Percentiles rank a stretch among this genome's conserved stretches.
These are phyloP conservation scores for Plasmopara muralis DNA, from an alignment of 352 stramenopile genomes.

Conservation along the genomic window DNA sequence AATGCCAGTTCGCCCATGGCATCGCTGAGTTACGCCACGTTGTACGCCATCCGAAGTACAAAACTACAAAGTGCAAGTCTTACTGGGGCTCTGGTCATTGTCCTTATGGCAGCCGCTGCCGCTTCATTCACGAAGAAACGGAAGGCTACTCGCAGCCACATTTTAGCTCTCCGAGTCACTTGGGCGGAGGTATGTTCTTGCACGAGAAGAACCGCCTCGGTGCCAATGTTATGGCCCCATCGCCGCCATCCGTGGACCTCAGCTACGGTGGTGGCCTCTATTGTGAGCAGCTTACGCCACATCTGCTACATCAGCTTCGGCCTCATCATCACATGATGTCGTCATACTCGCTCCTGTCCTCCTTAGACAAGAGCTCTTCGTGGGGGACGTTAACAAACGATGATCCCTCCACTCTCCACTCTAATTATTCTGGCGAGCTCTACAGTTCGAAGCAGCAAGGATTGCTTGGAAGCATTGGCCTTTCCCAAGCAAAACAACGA, in stretches of 20 bases:
- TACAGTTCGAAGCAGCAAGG: slow-evolving; percentile 31
- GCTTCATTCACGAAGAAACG: slow-evolving; percentile 84
- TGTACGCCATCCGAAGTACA: slow-evolving; percentile 87
- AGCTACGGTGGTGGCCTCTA: slow-evolving; percentile 25
- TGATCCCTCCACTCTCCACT: slow-evolving; percentile 21
- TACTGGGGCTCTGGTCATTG: slow-evolving; percentile 87
- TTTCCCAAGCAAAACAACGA: slow-evolving; percentile 24
- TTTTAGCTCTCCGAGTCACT: slow-evolving; percentile 38
- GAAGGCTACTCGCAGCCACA: slow-evolving; percentile 53
- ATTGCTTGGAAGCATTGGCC: slow-evolving; percentile 31
- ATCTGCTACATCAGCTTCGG: slow-evolving; percentile 22
- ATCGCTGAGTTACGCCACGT: slow-evolving; percentile 74
- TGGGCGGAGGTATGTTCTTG: slow-evolving; percentile 47
- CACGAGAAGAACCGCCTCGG: slow-evolving; percentile 42
- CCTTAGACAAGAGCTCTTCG: slow-evolving; percentile 50
- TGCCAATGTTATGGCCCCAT: slow-evolving; percentile 24
- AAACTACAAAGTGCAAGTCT: slow-evolving; percentile 89
- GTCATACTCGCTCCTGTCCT: slow-evolving; percentile 53
- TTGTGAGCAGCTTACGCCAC: slow-evolving; percentile 28
- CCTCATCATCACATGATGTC: slow-evolving; percentile 29
- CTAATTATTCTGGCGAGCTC: slow-evolving; percentile 53
- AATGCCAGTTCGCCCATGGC: slow-evolving; percentile 84
- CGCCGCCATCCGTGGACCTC: slow-evolving; percentile 27
- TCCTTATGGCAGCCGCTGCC: slow-evolving; percentile 78
- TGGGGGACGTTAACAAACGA: slow-evolving; percentile 27